Conservation (phyloP, 1,284 basidiomycete species). For the Golubevia pallescens region DNA sequence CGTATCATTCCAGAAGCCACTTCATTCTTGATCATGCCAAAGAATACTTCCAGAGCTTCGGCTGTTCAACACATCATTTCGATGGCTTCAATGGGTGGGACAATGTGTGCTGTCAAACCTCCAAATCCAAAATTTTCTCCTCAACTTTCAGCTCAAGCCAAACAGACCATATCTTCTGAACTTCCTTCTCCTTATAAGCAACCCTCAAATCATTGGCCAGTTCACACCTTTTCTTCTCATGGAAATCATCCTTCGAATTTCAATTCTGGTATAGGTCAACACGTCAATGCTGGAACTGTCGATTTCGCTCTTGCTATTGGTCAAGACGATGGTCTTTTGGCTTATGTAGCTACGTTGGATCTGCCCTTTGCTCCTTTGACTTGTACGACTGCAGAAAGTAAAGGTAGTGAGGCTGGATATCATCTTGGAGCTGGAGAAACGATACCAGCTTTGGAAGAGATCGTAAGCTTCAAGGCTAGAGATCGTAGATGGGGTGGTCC, state of each 20-base stretch:
- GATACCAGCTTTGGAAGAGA: conserved; percentile 42
- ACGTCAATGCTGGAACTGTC: conserved; percentile 40
- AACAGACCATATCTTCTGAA: background rate
- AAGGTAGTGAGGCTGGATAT: conserved; percentile 43
- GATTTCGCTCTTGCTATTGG: conserved; percentile 57
- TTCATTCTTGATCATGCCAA: conserved; percentile 55
- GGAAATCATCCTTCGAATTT: conserved; percentile 6
- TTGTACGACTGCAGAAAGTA: conserved; percentile 38
- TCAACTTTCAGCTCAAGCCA: background rate
- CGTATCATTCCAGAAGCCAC: conserved; percentile 47
- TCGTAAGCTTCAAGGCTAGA: conserved; percentile 35
- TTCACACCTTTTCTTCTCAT: background rate
- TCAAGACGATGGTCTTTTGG: conserved; percentile 52
- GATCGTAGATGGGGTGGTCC: conserved; percentile 43
- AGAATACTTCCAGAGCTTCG: conserved; percentile 47
- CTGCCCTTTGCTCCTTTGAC: conserved; percentile 57
- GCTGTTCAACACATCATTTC: conserved; percentile 57
- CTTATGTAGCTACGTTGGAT: conserved; percentile 54
- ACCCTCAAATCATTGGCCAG: conserved; percentile 42
- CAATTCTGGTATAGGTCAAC: conserved; percentile 10
- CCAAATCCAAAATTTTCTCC: background rate
- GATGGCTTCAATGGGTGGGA: conserved; percentile 23
- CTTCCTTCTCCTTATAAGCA: conserved; percentile 30
- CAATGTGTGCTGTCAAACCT: too few relatives aligned
- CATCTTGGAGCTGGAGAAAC: conserved; percentile 42